Percentiles rank a stretch among this genome's conserved stretches.
Evolutionary conservation across 371 early-diverging fungal genomes (phyloP).

Genomic region (Catenaria anguillulae): DNA sequence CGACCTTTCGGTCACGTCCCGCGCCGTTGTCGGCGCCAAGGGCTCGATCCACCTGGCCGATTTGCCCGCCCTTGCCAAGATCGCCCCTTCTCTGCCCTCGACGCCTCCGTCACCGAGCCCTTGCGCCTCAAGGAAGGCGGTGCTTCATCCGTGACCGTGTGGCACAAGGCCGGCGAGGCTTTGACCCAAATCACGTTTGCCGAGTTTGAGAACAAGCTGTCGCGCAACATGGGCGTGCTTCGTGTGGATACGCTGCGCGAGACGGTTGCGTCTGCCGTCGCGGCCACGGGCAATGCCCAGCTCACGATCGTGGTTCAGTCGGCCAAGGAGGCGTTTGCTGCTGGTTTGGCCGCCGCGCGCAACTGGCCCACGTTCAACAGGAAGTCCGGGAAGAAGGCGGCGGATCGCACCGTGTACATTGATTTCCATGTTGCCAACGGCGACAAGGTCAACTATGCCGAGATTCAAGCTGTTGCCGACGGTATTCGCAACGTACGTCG

Average conservation of each 20-base stretch:
- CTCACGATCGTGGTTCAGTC: constrained; percentile 11
- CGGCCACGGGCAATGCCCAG: constrained; percentile 4
- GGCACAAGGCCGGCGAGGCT: not conserved
- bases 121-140: constrained; percentile 8
- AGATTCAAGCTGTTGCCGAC: constrained; percentile 12
- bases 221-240: constrained; percentile 10
- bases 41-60: not conserved
- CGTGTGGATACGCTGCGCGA: constrained; percentile 8
- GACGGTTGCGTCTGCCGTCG: constrained; percentile 7
- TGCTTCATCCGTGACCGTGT: constrained; percentile 10
- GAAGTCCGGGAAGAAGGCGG: constrained; percentile 14
- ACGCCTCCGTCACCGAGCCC: constrained; percentile 6
- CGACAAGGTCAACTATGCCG: constrained; percentile 5
- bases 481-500: constrained; percentile 1
- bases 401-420: constrained; percentile 10
- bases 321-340: constrained; percentile 12
- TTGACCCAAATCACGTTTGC: constrained; percentile 2
- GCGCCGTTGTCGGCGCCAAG: constrained; percentile 7
- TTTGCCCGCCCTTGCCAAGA: not conserved
- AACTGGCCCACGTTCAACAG: constrained; percentile 21
- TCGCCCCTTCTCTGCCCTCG: constrained; percentile 4
- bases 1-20: not conserved
- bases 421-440: constrained; percentile 9
- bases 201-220: not conserved
- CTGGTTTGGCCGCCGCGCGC: constrained; percentile 17